A percentile compares a stretch with the other conserved stretches of the same genome.
phyloP scores from a whole-genome alignment of 805 yeast genomes.

The Pichia exigua region DNA sequence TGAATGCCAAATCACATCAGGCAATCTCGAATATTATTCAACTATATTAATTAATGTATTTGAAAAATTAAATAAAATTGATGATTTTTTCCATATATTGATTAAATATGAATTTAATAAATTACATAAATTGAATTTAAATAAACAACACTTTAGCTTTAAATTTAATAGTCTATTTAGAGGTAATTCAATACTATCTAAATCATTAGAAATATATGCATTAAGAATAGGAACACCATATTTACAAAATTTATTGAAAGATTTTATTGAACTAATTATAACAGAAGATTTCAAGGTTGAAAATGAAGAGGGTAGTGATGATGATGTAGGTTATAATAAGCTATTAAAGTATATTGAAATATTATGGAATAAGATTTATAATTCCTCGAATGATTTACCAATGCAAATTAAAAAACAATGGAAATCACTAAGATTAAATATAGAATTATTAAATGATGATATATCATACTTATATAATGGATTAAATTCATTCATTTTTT shows the following conservation, averaged over 20 bases:
- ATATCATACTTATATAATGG: constrained; percentile 42
- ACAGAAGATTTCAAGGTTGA: constrained; percentile 56
- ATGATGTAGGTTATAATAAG: constrained; percentile 27
- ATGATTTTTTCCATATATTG: constrained; percentile 35
- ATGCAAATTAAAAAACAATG: constrained; percentile 55
- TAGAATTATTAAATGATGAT: constrained; percentile 38
- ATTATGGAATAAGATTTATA: constrained; percentile 60
- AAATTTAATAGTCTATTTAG: constrained; percentile 56
- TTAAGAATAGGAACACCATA: constrained; percentile 74
- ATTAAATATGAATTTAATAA: constrained; percentile 15
- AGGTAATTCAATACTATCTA: constrained; percentile 78
- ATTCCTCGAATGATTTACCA: constrained; percentile 71
- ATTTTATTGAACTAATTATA: constrained; percentile 47
- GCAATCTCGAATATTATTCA: constrained; percentile 46
- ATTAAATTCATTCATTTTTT: constrained; percentile 73
- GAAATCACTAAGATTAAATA: constrained; percentile 51
- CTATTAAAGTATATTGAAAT: constrained; percentile 37
- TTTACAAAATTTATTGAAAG: constrained; percentile 63
- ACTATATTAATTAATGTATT: constrained; percentile 62
- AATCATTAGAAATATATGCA: constrained; percentile 71
- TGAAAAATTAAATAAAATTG: constrained; percentile 60
- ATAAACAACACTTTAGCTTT: not conserved
- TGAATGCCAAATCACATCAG: constrained; percentile 24
- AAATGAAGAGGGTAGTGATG: constrained; percentile 29
- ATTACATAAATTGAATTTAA: not conserved